Evolutionary conservation across 805 yeast genomes (phyloP), one percentile per base, ranked within the genome.

Genomic region (Myxozyma monticola): DNA sequence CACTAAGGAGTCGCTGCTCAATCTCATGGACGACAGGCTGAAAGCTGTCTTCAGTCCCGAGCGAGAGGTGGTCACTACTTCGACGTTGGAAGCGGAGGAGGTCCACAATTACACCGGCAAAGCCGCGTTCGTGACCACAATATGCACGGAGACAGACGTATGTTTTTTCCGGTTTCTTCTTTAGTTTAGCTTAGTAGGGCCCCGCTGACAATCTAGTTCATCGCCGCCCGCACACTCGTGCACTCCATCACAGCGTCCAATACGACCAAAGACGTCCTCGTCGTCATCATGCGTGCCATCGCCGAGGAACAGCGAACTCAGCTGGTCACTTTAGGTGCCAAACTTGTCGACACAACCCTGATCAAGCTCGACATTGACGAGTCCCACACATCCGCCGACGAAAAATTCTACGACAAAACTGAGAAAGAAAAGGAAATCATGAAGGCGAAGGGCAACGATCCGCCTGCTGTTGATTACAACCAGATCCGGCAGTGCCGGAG

Each of bases 1-100:
- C 29, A 42, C 48, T n/a, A 46, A 51, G 37, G 55, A 51, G 45
- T 51, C 55, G 37, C 22, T 51, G 24, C 14, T 51, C 38, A 34
- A 45, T 17, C 12, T 51, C 34, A 51, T 51, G 55, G 55, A 51
- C 31, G 55, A 51, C 25, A 43, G 55, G 22, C 17, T 51, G 12
- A 51, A 46, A 29, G 48, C 55, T 1, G 51, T 51, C 21, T 51
- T 51, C 18, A 51, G 55, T 31, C 41, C 55, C 24, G 55, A 51
- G 17, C 39, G 55, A 15, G 55, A 51, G 21, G 48, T 51, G 21
- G 18, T 21, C 1, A 42, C 42, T 6, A 14, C 31, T 9, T 22
- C 22, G n/a, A 31, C 34, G 14, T 28, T 17, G 7, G 41, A 45
- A 26, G 20, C 31, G 8, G 31, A 31, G 1, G 31, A 15, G 10